Base-by-base conservation (phyloP, 2,329 filamentous ascomycete species). In the Chrysosphaeria jannelii region DNA sequence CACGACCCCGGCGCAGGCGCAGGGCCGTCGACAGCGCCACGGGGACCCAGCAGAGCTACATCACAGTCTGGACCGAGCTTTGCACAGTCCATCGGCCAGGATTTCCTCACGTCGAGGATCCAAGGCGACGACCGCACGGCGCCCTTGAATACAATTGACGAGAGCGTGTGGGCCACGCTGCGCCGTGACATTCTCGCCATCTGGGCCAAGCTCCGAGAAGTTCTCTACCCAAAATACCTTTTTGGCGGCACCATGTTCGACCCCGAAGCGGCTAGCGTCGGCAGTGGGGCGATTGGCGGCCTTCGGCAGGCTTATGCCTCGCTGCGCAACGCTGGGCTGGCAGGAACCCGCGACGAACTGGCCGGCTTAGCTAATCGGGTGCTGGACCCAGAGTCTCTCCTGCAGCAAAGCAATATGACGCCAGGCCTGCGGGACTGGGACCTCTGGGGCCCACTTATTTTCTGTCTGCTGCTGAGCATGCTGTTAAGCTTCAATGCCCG, bases 181-280 rank as follows among this genome's bases (percentile, higher is more conserved):
- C 75, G 72, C 24, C 69, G 85, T 34, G 85, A 97, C 43, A 50
- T 97, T 33, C 47, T 81, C 6, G 85, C 78, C 13, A 76, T 93
- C 17, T 93, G 85, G 81, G 72, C 75, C 47, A 97, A 97, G 56
- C 76, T 97, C 67, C 68, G 74, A 43, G 81, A 91, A 51, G 85
- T 97, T 19, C 61, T 97, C 29, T 97, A 76, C 46, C 85, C 85
- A 10, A 79, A 79, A 39, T 93, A 93, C 48, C 57, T 97, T 23
- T 67, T 97, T 13, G 60, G 59, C 17, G 62, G 62, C 14, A 61
- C 56, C 28, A 64, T 67, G 58, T 53, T 64, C 26, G 58, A 64
- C 29, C 52, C 52, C 8, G 25, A 23, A 9, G n/a, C 11, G n/a
- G 17, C 22, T 6, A 23, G 11, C 15, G 20, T 14, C 8, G 21